Percentiles rank a stretch among this genome's conserved stretches.
These are phyloP conservation scores for Diaporthe sp. DNA, from an alignment of 2,329 filamentous ascomycete species.

Conservation along the genomic window DNA sequence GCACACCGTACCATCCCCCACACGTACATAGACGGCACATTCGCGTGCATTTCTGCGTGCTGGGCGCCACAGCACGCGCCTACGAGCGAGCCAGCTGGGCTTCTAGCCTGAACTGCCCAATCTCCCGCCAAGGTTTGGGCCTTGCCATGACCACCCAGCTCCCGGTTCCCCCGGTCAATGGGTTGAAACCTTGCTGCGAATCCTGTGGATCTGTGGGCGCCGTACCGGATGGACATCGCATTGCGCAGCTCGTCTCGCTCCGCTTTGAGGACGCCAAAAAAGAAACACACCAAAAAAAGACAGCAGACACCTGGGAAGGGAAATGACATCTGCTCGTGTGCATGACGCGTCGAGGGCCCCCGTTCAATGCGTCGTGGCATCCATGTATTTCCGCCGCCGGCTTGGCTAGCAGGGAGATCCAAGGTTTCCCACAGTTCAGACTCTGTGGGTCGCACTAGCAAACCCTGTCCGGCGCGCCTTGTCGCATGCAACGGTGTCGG, in stretches of 20 bases:
- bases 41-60: background rate
- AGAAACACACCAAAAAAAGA: slow-evolving; percentile 32
- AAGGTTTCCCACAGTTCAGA: slow-evolving; percentile 38
- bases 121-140: slow-evolving; percentile 29
- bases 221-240: slow-evolving; percentile 8
- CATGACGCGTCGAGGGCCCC: slow-evolving; percentile 40
- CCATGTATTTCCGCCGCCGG: slow-evolving; percentile 43
- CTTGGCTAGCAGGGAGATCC: slow-evolving; percentile 41
- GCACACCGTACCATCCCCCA: background rate
- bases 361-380: slow-evolving; percentile 41
- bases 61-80: slow-evolving; percentile 20
- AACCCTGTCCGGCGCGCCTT: slow-evolving; percentile 47
- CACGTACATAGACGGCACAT: background rate
- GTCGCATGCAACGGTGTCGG: slow-evolving; percentile 55
- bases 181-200: slow-evolving; percentile 30
- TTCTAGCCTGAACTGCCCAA: slow-evolving; percentile 28
- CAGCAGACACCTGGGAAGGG: slow-evolving; percentile 24
- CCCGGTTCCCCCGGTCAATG: slow-evolving; percentile 30
- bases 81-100: slow-evolving; percentile 23
- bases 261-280: slow-evolving; percentile 14
- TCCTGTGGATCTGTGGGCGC: slow-evolving; percentile 28
- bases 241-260: slow-evolving; percentile 28
- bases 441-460: slow-evolving; percentile 45
- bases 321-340: slow-evolving; percentile 34
- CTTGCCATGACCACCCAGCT: slow-evolving; percentile 20